Evolutionary conservation across 2,329 filamentous ascomycete species (phyloP), one percentile per base, ranked within the genome.

Genomic region (Colletotrichum sp.): DNA sequence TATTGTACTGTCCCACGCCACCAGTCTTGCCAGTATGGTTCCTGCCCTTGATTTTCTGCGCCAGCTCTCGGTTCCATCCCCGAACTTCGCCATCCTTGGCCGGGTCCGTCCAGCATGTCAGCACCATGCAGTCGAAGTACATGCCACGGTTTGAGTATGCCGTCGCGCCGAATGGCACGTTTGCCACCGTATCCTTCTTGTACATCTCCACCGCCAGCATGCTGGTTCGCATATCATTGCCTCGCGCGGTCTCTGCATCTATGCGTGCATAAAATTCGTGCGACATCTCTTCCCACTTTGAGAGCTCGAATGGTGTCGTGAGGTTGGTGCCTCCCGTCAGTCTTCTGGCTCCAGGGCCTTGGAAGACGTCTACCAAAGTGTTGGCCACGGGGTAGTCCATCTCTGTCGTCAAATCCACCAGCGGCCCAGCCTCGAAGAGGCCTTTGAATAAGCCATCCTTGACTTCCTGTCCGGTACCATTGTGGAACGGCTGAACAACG

Each of bases 91-190:
- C 36, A 74, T 89, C 88, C 26, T 85, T 82, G 8, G 76, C 79
- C 5, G 80, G 49, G 49, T 86, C 83, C 2, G 83, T 82, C 88
- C 88, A 89, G 13, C 84, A 82, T 34, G 87, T 82, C 8, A 80
- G 79, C 3, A 86, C 82, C 68, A 86, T 81, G 2, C 85, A 85
- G 64, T 89, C 88, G 76, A 87, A 87, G 49, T 87, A 86, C 8
- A 80, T 79, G 9, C 86, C 87, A 6, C 88, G 84, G 76, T 86
- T 88, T 5, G 87, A 85, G 72, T 88, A 88, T 0, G 88, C 85
- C 8, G 85, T 90, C 2, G 82, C 83, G 4, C 81, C 76, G 1
- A 82, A 77, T 0, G 82, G 78, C 6, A 87, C 81, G n/a, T 82
- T 78, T 2, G 82, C 81, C 28, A 87, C 81, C 78, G 87, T 85